phyloP scores from a whole-genome alignment of 148 eudicot species.

The Polygonum aviculare region DNA sequence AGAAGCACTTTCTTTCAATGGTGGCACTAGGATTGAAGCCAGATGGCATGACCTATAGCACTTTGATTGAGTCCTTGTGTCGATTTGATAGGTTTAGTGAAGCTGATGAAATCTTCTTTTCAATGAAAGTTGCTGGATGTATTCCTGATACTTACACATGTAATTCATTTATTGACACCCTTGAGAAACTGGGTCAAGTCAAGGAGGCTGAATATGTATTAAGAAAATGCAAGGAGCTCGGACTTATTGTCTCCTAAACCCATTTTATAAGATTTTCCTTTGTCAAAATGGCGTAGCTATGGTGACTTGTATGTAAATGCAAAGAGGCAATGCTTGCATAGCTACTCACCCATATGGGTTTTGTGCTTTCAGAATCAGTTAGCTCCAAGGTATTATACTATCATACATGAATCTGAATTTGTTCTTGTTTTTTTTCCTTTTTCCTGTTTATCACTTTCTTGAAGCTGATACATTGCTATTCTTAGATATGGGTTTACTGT shows the following conservation, averaged over 20 bases:
- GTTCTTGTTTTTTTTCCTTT: background rate
- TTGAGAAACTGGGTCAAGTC: slow-evolving; percentile 34
- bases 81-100: slow-evolving; percentile 49
- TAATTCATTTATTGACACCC: slow-evolving; percentile 38
- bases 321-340: background rate
- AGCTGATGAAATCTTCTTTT: slow-evolving; percentile 50
- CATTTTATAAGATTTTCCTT: background rate
- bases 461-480: background rate
- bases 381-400: background rate
- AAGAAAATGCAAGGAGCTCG: slow-evolving; percentile 30
- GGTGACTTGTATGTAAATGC: background rate
- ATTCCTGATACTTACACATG: slow-evolving; percentile 56
- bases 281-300: background rate
- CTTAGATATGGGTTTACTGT: background rate
- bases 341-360: background rate
- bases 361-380: background rate
- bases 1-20: slow-evolving; percentile 63
- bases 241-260: background rate
- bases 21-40: slow-evolving; percentile 51
- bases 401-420: background rate
- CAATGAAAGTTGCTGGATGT: slow-evolving; percentile 70
- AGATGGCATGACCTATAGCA: slow-evolving; percentile 53
- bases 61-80: slow-evolving; percentile 70
- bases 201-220: slow-evolving; percentile 45
- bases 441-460: background rate